phyloP scores from a whole-genome alignment of 1,284 basidiomycete species.

The Fistulina hepatica region DNA sequence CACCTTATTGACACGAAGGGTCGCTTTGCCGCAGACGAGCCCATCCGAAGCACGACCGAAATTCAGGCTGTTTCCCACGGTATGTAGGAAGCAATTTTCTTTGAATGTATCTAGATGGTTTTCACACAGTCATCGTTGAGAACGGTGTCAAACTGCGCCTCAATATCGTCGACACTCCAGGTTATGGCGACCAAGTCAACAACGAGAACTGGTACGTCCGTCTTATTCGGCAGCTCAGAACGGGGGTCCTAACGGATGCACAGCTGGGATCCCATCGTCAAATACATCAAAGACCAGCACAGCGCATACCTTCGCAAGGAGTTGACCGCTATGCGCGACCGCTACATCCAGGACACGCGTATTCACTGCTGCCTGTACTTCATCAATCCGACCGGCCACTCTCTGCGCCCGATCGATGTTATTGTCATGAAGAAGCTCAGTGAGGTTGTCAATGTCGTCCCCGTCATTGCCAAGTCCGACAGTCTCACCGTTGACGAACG shows the following conservation, averaged over 20 bases:
- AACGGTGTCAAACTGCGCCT: conserved; percentile 91
- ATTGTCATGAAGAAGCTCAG: conserved; percentile 98
- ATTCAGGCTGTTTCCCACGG: conserved; percentile 94
- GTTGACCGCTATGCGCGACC: conserved; percentile 96
- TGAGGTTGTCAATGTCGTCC: conserved; percentile 98
- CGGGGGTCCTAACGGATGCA: conserved; percentile 1
- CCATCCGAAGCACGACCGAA: conserved; percentile 89
- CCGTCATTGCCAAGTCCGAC: conserved; percentile 98
- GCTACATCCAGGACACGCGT: conserved; percentile 95
- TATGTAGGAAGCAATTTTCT: conserved; percentile 30
- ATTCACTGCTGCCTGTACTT: conserved; percentile 99
- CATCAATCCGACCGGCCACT: conserved; percentile 94
- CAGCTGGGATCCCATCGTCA: conserved; percentile 98
- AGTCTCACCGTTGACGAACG: conserved; percentile 90
- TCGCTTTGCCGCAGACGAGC: conserved; percentile 77
- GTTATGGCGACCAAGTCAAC: conserved; percentile 98
- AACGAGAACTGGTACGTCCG: conserved; percentile 87
- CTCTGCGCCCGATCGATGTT: conserved; percentile 88
- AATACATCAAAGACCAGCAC: conserved; percentile 99
- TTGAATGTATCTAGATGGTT: conserved; percentile 4
- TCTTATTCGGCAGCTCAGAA: not conserved
- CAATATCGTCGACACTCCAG: conserved; percentile 98
- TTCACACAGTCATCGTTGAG: conserved; percentile 78
- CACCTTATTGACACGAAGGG: conserved; percentile 98
- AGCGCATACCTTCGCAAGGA: conserved; percentile 98